Evolutionary conservation across 2,329 filamentous ascomycete species (phyloP).

Genomic region (Nigrospora sphaerica): DNA sequence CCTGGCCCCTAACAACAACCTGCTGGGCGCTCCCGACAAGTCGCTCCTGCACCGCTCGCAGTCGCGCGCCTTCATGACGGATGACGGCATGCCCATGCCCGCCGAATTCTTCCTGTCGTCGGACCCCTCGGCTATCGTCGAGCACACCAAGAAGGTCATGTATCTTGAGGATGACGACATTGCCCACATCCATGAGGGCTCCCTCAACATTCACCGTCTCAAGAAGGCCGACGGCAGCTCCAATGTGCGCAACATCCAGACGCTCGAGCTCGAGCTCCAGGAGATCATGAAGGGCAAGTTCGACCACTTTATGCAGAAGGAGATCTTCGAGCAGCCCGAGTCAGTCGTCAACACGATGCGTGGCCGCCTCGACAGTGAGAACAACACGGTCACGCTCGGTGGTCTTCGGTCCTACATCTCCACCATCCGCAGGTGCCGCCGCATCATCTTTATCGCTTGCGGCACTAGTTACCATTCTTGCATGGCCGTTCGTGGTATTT

Average conservation of each 20-base stretch:
- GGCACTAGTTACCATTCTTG: constrained; percentile 98
- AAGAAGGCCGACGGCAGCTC: constrained; percentile 95
- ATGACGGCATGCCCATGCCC: constrained; percentile 95
- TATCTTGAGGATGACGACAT: constrained; percentile 99
- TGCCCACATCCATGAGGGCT: constrained; percentile 98
- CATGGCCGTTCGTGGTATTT: constrained; percentile 97
- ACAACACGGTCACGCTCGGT: constrained; percentile 93
- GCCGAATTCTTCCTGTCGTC: constrained; percentile 99
- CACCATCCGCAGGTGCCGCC: constrained; percentile 91
- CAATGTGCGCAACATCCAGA: constrained; percentile 97
- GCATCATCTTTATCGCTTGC: constrained; percentile 98
- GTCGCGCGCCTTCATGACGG: constrained; percentile 96
- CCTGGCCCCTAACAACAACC: constrained; percentile 53
- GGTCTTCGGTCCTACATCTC: constrained; percentile 93
- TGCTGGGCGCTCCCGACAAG: constrained; percentile 91
- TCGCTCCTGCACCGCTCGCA: constrained; percentile 96
- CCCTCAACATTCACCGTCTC: constrained; percentile 96
- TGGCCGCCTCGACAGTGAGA: constrained; percentile 87
- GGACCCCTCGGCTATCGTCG: constrained; percentile 94
- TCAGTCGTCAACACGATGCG: constrained; percentile 99
- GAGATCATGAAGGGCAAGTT: constrained; percentile 99
- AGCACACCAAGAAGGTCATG: constrained; percentile 99
- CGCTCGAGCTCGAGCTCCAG: constrained; percentile 95
- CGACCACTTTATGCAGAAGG: constrained; percentile 99
- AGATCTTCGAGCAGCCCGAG: constrained; percentile 99